A percentile compares a stretch with the other conserved stretches of the same genome.
Conservation (phyloP, 352 stramenopile species). For the Pythium angustatum region DNA sequence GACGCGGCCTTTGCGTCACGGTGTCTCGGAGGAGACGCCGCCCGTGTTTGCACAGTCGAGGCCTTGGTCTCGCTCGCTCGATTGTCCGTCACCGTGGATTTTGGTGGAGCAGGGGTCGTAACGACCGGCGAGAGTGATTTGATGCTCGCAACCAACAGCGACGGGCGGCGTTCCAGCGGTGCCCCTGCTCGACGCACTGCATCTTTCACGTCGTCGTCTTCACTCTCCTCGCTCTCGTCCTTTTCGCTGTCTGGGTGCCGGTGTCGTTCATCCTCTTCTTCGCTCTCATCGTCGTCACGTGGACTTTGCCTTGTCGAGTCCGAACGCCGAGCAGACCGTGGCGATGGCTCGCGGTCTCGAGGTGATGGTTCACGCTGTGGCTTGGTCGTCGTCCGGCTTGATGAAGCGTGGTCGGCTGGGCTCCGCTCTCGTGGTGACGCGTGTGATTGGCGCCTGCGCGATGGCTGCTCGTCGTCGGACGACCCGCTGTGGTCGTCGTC, state of each 20-base stretch:
- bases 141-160: constrained; percentile 61
- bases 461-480: constrained; percentile 3
- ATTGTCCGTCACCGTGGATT: background rate
- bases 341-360: background rate
- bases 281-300: constrained; percentile 7
- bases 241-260: background rate
- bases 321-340: background rate
- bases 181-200: constrained; percentile 17
- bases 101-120: constrained; percentile 17
- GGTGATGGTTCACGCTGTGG: constrained; percentile 7
- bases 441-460: constrained; percentile 14
- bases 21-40: background rate
- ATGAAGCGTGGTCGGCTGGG: background rate
- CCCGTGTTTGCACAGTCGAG: background rate
- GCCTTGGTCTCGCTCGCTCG: background rate
- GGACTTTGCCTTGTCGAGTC: background rate
- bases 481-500: background rate
- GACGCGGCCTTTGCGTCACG: constrained; percentile 8
- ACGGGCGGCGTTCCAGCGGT: constrained; percentile 18
- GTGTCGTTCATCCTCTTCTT: background rate
- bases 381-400: background rate
- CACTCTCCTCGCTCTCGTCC: constrained; percentile 15
- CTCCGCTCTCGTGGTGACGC: constrained; percentile 1
- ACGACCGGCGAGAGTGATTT: constrained; percentile 42
- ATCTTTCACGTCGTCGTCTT: constrained; percentile 28